Percentiles rank a stretch among this genome's conserved stretches.
phyloP scores from a whole-genome alignment of 202 grass and related monocot species.

The Setaria viridis region DNA sequence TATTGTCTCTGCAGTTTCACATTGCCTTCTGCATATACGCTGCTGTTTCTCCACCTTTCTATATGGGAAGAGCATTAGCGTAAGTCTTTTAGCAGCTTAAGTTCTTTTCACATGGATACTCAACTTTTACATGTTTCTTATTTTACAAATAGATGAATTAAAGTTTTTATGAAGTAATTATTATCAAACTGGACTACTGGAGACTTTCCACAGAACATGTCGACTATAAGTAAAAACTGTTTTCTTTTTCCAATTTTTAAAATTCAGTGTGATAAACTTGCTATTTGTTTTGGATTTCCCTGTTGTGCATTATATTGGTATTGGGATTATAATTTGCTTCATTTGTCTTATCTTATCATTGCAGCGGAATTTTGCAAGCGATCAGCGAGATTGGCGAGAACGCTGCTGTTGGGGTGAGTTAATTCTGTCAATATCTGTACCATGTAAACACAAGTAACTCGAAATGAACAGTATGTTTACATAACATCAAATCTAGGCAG shows the following conservation, averaged over 20 bases:
- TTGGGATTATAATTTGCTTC: neutral
- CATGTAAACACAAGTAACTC: neutral
- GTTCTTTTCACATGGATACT: neutral
- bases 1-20: constrained; percentile 55
- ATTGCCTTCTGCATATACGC: constrained; percentile 63
- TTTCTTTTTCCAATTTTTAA: neutral
- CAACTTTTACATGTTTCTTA: neutral
- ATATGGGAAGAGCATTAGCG: constrained; percentile 64
- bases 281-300: neutral
- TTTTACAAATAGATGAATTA: neutral
- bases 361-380: constrained; percentile 65
- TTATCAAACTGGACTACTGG: neutral
- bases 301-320: neutral
- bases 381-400: constrained; percentile 40
- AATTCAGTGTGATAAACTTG: neutral
- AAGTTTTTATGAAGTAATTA: neutral
- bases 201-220: neutral
- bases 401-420: constrained; percentile 59
- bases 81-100: constrained; percentile 40
- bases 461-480: neutral
- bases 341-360: constrained; percentile 20
- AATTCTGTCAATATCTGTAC: constrained; percentile 13
- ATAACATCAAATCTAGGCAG: neutral
- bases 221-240: neutral
- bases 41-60: constrained; percentile 47